phyloP scores from a whole-genome alignment of 2,329 filamentous ascomycete genomes.

The Falciphora oryzae region DNA sequence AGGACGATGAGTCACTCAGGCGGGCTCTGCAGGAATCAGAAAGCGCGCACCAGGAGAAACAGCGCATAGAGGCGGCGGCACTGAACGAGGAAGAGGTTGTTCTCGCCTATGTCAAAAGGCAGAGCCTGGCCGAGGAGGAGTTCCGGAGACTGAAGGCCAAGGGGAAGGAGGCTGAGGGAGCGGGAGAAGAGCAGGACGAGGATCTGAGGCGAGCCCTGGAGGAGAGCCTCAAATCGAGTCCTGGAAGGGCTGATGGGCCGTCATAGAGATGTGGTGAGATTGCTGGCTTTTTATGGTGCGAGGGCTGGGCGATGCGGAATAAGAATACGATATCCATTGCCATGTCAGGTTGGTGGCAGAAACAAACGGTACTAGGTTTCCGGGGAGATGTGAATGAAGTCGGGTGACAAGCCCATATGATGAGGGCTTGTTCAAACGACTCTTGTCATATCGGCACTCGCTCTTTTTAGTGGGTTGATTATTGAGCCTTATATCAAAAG shows the following conservation, averaged over 20 bases:
- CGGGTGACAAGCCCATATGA: no score
- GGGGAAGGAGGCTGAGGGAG: slow-evolving; percentile 26
- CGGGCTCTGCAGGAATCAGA: slow-evolving; percentile 43
- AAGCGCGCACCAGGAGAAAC: slow-evolving; percentile 36
- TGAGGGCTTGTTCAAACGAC: no score
- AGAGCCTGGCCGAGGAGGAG: slow-evolving; percentile 66
- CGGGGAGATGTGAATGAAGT: no score
- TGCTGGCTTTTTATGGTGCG: no score
- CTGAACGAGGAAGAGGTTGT: slow-evolving; percentile 66
- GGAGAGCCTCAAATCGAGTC: slow-evolving; percentile 39
- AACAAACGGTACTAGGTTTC: no score
- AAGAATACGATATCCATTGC: no score
- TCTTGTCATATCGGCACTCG: no score
- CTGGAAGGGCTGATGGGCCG: background rate
- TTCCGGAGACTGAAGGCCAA: slow-evolving; percentile 30
- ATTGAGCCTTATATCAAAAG: no score
- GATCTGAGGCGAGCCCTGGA: slow-evolving; percentile 50
- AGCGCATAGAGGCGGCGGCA: slow-evolving; percentile 29
- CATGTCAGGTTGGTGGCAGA: no score
- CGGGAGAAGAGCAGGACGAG: slow-evolving; percentile 41
- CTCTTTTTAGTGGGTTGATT: no score
- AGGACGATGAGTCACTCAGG: slow-evolving; percentile 28
- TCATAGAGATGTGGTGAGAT: background rate
- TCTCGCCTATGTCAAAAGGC: slow-evolving; percentile 70
- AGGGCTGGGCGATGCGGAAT: no score